A percentile compares a stretch with the other conserved stretches of the same genome.
These are phyloP conservation scores for Tetrahymena malaccensis DNA, from an alignment of 73 alveolate genomes.

Conservation along the genomic window DNA sequence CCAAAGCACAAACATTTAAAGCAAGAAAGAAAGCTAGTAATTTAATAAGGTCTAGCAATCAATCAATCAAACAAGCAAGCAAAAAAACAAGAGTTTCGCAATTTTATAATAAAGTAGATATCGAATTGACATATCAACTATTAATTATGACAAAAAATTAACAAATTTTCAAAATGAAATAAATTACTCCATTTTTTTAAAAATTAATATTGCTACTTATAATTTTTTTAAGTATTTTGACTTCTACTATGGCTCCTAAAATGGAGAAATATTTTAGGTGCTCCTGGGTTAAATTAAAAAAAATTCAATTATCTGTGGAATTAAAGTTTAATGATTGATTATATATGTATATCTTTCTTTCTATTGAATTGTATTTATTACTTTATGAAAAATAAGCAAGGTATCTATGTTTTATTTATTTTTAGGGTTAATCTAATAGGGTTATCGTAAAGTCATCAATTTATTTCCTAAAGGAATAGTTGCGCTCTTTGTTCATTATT, in stretches of 20 bases:
- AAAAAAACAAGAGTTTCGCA: background rate
- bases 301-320: background rate
- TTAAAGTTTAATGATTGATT: background rate
- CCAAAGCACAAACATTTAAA: background rate
- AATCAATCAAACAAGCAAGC: background rate
- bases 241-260: background rate
- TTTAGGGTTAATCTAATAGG: background rate
- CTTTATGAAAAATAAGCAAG: background rate
- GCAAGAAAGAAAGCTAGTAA: background rate
- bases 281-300: too few relatives aligned
- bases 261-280: background rate
- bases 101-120: background rate
- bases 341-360: background rate
- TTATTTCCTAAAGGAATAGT: background rate
- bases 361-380: background rate
- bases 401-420: too few relatives aligned
- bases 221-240: background rate
- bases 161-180: too few relatives aligned
- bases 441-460: background rate
- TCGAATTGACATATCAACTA: background rate
- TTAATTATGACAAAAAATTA: background rate
- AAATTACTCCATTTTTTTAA: background rate
- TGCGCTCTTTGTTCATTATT: background rate
- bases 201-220: background rate
- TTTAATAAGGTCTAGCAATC: background rate